These are phyloP conservation scores for Fusarium pilosicola DNA, from an alignment of 2,329 filamentous ascomycete genomes.

Conservation along the genomic window DNA sequence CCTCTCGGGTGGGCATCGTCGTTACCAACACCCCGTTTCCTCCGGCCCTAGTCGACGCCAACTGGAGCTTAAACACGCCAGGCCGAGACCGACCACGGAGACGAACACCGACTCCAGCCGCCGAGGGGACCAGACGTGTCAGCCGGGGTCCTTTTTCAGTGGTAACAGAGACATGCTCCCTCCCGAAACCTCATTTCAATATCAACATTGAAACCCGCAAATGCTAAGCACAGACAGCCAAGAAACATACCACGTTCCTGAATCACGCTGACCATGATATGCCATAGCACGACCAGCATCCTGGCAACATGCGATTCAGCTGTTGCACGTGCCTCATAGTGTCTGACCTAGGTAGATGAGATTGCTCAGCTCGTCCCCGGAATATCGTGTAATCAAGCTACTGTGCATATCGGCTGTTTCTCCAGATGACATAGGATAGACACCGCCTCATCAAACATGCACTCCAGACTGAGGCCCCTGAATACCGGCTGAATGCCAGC, in stretches of 20 bases:
- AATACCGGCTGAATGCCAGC: background rate
- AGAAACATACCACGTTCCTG: conserved; percentile 2
- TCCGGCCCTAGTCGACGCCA: conserved; percentile 33
- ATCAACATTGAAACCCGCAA: too few relatives aligned
- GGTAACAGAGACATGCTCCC: background rate
- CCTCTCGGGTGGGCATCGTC: conserved; percentile 27
- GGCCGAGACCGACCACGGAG: conserved; percentile 34
- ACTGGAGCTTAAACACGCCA: conserved; percentile 34
- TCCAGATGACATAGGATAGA: conserved; percentile 6
- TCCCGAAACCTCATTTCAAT: too few relatives aligned
- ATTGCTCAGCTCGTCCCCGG: conserved; percentile 18
- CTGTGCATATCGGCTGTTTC: conserved; percentile 1
- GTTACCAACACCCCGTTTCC: conserved; percentile 33
- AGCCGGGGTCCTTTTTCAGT: background rate
- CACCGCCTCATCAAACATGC: conserved; percentile 14
- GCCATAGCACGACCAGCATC: conserved; percentile 36
- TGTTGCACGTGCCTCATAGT: conserved; percentile 39
- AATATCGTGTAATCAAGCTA: conserved; percentile 29
- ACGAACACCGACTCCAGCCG: conserved; percentile 27
- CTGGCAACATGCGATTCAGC: conserved; percentile 40
- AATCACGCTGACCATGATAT: conserved; percentile 9
- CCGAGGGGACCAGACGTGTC: conserved; percentile 1
- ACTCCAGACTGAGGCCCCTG: conserved; percentile 3
- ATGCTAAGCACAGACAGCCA: conserved; percentile 18
- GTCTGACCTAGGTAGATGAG: conserved; percentile 18